These are phyloP conservation scores for Solanum raphanifolium DNA, from an alignment of 257 asterid species.

Conservation along the genomic window DNA sequence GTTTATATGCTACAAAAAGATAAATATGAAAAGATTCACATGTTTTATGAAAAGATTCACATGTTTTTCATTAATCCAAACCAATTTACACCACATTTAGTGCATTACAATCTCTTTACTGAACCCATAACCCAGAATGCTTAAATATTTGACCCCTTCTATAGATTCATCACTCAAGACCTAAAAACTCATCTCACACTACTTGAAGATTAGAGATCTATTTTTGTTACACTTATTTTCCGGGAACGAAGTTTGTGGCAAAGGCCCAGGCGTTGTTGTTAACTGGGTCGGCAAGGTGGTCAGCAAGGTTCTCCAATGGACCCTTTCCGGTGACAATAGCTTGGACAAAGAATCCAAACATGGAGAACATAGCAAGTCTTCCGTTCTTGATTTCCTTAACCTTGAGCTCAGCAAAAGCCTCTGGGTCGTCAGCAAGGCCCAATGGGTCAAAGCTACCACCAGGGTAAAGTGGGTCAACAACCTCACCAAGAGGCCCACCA, in stretches of 20 bases:
- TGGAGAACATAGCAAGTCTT: constrained; percentile 39
- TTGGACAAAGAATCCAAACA: constrained; percentile 41
- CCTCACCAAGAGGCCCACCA: constrained; percentile 39
- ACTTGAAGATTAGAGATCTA: neutral
- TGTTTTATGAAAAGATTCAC: neutral
- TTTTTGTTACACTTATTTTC: neutral
- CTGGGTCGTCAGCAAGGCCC: constrained; percentile 53
- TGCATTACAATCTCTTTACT: neutral
- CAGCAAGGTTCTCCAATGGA: constrained; percentile 21
- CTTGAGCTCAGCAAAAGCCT: constrained; percentile 45
- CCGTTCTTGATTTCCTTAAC: constrained; percentile 50
- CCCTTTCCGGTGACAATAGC: constrained; percentile 32
- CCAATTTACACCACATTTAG: neutral
- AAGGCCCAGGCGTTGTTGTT: constrained; percentile 2
- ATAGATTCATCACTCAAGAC: neutral
- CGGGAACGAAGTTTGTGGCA: neutral
- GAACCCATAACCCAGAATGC: neutral
- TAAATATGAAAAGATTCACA: neutral
- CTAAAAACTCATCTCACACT: neutral
- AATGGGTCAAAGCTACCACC: constrained; percentile 52
- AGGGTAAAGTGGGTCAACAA: constrained; percentile 35
- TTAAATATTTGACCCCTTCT: neutral
- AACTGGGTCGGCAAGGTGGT: constrained; percentile 18
- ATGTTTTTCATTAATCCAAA: neutral
- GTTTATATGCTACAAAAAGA: neutral